A percentile compares a stretch with the other conserved stretches of the same genome.
These are phyloP conservation scores for Phoma sp. DNA, from an alignment of 2,329 filamentous ascomycete genomes.

Conservation along the genomic window DNA sequence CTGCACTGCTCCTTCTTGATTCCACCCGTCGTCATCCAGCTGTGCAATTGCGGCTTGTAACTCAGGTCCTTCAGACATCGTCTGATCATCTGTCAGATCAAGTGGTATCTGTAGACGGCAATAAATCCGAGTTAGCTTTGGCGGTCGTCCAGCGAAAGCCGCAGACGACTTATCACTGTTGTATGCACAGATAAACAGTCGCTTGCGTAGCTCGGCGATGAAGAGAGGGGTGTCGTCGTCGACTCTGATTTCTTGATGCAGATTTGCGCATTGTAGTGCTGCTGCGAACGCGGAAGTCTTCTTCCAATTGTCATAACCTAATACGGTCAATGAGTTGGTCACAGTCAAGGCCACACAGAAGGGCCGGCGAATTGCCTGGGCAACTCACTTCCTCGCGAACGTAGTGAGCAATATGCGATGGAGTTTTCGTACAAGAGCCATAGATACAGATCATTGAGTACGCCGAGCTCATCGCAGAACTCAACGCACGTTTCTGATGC, in stretches of 20 bases:
- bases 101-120: conserved; percentile 62
- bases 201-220: conserved; percentile 45
- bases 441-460: conserved; percentile 45
- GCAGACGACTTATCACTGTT: conserved; percentile 59
- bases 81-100: conserved; percentile 60
- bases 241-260: conserved; percentile 45
- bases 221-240: conserved; percentile 47
- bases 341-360: not conserved
- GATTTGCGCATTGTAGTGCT: conserved; percentile 47
- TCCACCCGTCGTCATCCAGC: conserved; percentile 63
- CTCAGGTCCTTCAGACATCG: conserved; percentile 55
- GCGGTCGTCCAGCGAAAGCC: conserved; percentile 64
- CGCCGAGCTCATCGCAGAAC: conserved; percentile 43
- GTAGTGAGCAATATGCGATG: conserved; percentile 33
- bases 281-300: conserved; percentile 39
- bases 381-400: conserved; percentile 40
- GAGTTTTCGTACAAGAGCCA: conserved; percentile 46
- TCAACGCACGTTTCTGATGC: conserved; percentile 40
- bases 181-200: conserved; percentile 42
- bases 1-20: conserved; percentile 54
- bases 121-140: conserved; percentile 61
- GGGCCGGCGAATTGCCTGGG: not conserved
- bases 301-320: conserved; percentile 43
- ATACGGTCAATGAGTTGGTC: not conserved
- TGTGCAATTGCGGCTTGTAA: conserved; percentile 49